Base-by-base conservation (phyloP, 2,329 filamentous ascomycete species). In the Phyllosticta ampelicida region DNA sequence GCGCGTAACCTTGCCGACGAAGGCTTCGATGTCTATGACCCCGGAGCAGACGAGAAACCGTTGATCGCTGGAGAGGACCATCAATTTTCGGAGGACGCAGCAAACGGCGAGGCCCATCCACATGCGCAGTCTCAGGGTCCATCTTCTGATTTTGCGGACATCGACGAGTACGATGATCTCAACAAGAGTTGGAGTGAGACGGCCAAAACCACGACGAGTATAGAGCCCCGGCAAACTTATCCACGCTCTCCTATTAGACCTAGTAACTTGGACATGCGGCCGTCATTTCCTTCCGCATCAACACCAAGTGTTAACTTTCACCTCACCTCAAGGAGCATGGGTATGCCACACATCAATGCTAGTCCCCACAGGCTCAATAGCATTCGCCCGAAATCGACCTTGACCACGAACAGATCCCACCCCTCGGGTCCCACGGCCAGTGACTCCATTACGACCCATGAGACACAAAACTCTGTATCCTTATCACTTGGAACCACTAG, bases 1-100 rank as follows among this genome's bases (percentile, higher is more conserved):
- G 59, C 68, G 4, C 62, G 71, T 59, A 68, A 71, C 59, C 65
- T 64, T 11, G 29, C 20, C 8, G 30, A 28, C 0, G 56, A 51
- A 13, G 20, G 6, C 10, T 51, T 55, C 13, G 48, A 55, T 2
- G 21, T 4, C 10, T 53, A 52, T 21, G 49, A 51, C 18, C 21
- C 21, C 21, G 36, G 13, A 44, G 36, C 36, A n/a, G 36, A 26
- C 23, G 23, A 44, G 36, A 16, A 44, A 44, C 6, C 3, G 6
- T n/a, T 2, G n/a, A 18, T 16, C 16, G 36, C 13, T 5, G 36
- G 36, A n/a, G 36, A 44, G 3, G 36, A 44, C 8, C 36, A 16
- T 3, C 36, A 16, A 44, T n/a, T 44, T 16, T 18, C 36, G 36
- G 29, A 36, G 29, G 36, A 44, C n/a, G n/a, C 16, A 44, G 36